Evolutionary conservation across 495 filamentous ascomycete genomes (phyloP).

Genomic region (Penicillium paxilli): DNA sequence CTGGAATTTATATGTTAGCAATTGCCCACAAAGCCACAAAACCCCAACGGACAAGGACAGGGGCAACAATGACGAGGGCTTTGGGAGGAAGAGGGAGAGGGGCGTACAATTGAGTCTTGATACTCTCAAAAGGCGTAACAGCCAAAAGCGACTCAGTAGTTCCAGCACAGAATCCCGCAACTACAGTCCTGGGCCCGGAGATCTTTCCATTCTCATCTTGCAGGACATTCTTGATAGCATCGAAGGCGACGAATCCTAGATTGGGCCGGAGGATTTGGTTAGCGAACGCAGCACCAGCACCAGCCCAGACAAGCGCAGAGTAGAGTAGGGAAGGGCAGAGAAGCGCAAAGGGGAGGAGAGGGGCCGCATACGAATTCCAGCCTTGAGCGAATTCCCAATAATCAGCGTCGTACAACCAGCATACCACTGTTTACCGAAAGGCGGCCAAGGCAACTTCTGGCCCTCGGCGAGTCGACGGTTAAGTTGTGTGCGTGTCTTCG

Average conservation of each 20-base stretch:
- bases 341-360: no score
- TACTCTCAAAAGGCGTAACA: conserved; percentile 96
- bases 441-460: conserved; percentile 92
- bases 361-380: conserved; percentile 76
- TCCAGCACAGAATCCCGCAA: conserved; percentile 93
- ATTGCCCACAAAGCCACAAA: no score
- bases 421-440: conserved; percentile 94
- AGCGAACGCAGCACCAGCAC: conserved; percentile 5
- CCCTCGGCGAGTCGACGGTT: conserved; percentile 79
- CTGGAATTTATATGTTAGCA: no score
- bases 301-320: no score
- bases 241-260: conserved; percentile 93
- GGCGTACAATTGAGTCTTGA: conserved; percentile 86
- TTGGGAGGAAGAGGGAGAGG: neutral
- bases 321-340: no score
- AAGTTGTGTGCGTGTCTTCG: conserved; percentile 92
- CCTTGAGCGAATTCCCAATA: conserved; percentile 94
- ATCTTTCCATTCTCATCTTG: conserved; percentile 86
- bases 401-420: conserved; percentile 97
- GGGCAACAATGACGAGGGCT: no score
- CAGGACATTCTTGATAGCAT: conserved; percentile 82
- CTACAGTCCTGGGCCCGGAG: conserved; percentile 84
- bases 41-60: no score
- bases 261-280: no score
- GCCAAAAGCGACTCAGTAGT: conserved; percentile 91